Percentiles rank a stretch among this genome's conserved stretches.
phyloP scores from a whole-genome alignment of 2,329 filamentous ascomycete genomes.

The Teratosphaeria zuluensis region DNA sequence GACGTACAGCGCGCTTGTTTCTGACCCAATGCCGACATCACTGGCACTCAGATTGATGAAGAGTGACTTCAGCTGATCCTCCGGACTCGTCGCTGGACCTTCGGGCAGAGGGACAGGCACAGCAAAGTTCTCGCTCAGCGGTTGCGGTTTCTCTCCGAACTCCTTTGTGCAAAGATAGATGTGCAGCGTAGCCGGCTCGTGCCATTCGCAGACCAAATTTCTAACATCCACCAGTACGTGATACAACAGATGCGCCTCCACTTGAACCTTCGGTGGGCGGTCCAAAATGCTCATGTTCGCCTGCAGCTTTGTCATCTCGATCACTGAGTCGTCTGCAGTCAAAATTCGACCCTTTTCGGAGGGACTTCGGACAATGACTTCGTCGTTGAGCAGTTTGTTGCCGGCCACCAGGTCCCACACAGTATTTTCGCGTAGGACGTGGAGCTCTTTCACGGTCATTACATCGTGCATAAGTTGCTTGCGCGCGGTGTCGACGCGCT shows the following conservation, averaged over 20 bases:
- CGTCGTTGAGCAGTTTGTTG: slow-evolving; percentile 87
- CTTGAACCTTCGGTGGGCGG: slow-evolving; percentile 58
- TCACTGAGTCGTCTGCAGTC: slow-evolving; percentile 85
- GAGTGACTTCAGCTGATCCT: slow-evolving; percentile 67
- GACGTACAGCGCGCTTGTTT: slow-evolving; percentile 65
- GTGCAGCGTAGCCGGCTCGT: slow-evolving; percentile 65
- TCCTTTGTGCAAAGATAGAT: slow-evolving; percentile 69
- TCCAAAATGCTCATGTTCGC: slow-evolving; percentile 93
- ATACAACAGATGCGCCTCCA: slow-evolving; percentile 65
- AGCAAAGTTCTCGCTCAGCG: slow-evolving; percentile 73
- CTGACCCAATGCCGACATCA: slow-evolving; percentile 57
- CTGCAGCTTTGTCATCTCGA: slow-evolving; percentile 83
- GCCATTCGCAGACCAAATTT: slow-evolving; percentile 65
- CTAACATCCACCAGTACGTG: slow-evolving; percentile 78
- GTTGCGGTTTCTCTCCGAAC: slow-evolving; percentile 51
- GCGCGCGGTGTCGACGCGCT: slow-evolving; percentile 71
- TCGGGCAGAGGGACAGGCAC: slow-evolving; percentile 69
- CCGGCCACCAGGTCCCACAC: slow-evolving; percentile 92
- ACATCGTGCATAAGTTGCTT: slow-evolving; percentile 92
- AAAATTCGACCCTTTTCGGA: slow-evolving; percentile 72
- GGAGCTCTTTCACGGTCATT: slow-evolving; percentile 75
- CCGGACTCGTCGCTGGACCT: slow-evolving; percentile 54
- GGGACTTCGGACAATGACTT: slow-evolving; percentile 90
- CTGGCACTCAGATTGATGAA: slow-evolving; percentile 76
- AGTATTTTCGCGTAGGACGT: slow-evolving; percentile 71